Evolutionary conservation across 306 rosid species (phyloP).

Genomic region (Corylus avellana): DNA sequence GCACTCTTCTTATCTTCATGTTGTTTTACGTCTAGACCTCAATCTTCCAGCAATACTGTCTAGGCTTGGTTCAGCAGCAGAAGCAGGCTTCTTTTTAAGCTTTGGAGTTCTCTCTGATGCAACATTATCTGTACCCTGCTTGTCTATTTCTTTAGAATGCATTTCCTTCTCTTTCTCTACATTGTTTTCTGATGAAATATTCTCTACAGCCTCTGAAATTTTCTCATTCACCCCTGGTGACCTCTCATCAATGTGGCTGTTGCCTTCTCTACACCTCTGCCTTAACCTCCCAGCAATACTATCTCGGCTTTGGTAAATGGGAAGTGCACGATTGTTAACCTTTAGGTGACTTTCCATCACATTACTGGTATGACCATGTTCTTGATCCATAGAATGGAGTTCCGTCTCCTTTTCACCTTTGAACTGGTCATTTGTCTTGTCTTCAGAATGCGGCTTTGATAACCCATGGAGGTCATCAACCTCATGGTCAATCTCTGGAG

Average conservation of each 20-base stretch:
- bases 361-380: not conserved
- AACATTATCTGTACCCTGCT: slow-evolving; percentile 1
- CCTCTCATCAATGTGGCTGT: not conserved
- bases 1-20: slow-evolving; percentile 9
- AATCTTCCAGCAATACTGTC: slow-evolving; percentile 50
- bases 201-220: slow-evolving; percentile 4
- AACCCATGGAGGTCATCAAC: slow-evolving; percentile 20
- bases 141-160: slow-evolving; percentile 2
- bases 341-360: not conserved
- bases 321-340: not conserved
- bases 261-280: slow-evolving; percentile 11
- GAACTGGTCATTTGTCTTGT: not conserved
- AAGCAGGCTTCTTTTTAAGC: slow-evolving; percentile 26
- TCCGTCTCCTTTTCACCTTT: slow-evolving; percentile 16
- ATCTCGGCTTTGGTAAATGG: slow-evolving; percentile 14
- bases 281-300: slow-evolving; percentile 40
- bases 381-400: not conserved
- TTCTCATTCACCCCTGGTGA: not conserved
- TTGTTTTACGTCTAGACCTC: slow-evolving; percentile 47
- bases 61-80: slow-evolving; percentile 22
- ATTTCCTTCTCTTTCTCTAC: slow-evolving; percentile 2
- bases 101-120: slow-evolving; percentile 11
- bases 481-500: slow-evolving; percentile 23
- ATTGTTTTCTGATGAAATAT: slow-evolving; percentile 1
- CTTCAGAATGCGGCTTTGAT: slow-evolving; percentile 16